Base-by-base conservation (phyloP, 1,284 basidiomycete species). In the Sanghuangporus weigelae region DNA sequence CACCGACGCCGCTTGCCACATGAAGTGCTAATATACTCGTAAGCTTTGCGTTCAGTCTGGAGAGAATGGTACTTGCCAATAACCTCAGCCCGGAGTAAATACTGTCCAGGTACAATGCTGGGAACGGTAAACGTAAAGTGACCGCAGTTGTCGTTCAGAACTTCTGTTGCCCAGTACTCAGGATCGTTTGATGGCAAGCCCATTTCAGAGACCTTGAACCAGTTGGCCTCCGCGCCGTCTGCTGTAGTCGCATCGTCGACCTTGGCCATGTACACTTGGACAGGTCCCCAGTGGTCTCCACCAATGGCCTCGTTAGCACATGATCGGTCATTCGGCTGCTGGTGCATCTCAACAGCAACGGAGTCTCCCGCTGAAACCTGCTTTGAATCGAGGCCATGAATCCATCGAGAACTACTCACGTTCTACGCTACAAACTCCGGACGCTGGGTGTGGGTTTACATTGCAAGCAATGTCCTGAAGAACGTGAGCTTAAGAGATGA, bases 331-430 rank as follows among this genome's bases (percentile, higher is more conserved):
- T 70, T 73, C 0, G 79, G 78, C 69, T 82, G 80, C 69, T 81
- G 79, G 69, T 83, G 81, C 81, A 82, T 83, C 71, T 83, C 81
- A 44, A 83, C 81, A 8, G 79, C 79, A 48, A 82, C 75, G 11
- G 67, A 69, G 64, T 79, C 79, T 2, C 81, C 81, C 44, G 81
- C 81, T 80, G 58, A 46, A 21, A 50, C 11, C 57, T 11, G 31
- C 7, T 54, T 16, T 5, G 44, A 36, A 21, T 62, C 59, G 5
- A 44, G 57, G 26, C 48, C 19, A 51, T 21, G 44, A 59, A 14
- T 7, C 23, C 10, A 51, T 46, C 14, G 51, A 59, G 56, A 42
- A 7, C 50, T n/a, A 71, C 75, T 57, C 65, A 81, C 79, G 76
- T 54, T 73, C 75, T 54, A 81, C 72, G 36, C 76, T 66, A 68